A percentile compares a stretch with the other conserved stretches of the same genome.
Conservation (phyloP, 192 early-diverging fungal genomes). For the Spizellomyces punctatus region DNA sequence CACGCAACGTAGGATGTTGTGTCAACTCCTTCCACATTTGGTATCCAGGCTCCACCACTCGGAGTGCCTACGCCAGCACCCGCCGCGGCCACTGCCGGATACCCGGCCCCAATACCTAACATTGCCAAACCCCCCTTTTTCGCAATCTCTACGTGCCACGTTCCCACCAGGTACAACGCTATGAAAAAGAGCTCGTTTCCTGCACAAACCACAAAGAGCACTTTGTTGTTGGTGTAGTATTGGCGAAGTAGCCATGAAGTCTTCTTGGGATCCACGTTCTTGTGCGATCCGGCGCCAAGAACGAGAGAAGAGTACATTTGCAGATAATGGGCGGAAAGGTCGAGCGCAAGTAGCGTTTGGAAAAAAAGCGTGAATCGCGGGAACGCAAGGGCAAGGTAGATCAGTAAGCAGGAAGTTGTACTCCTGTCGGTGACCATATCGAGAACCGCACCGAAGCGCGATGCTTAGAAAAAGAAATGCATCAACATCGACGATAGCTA, state of each 20-base stretch:
- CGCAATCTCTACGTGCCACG: slow-evolving; percentile 13
- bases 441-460: slow-evolving; percentile 92
- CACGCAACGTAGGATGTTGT: slow-evolving; percentile 5
- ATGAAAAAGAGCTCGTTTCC: slow-evolving; percentile 94
- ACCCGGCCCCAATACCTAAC: slow-evolving; percentile 11
- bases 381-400: slow-evolving; percentile 75
- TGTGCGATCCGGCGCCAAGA: slow-evolving; percentile 87
- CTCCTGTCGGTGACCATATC: slow-evolving; percentile 99
- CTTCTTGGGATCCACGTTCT: slow-evolving; percentile 73
- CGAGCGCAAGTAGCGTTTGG: slow-evolving; percentile 89
- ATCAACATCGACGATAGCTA: background rate
- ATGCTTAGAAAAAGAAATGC: slow-evolving; percentile 32
- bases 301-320: slow-evolving; percentile 96
- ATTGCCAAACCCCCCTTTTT: slow-evolving; percentile 14
- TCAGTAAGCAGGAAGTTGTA: slow-evolving; percentile 90
- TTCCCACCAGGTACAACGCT: slow-evolving; percentile 64
- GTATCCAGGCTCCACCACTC: slow-evolving; percentile 12
- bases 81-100: slow-evolving; percentile 14
- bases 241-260: slow-evolving; percentile 76
- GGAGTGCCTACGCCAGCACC: slow-evolving; percentile 16
- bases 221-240: slow-evolving; percentile 91
- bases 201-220: slow-evolving; percentile 91
- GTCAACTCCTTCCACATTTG: slow-evolving; percentile 15
- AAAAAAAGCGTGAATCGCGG: slow-evolving; percentile 75
- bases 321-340: slow-evolving; percentile 96